Percentiles rank a stretch among this genome's conserved stretches.
These are phyloP conservation scores for Cercospora beticola DNA, from an alignment of 2,329 filamentous ascomycete genomes.

Conservation along the genomic window DNA sequence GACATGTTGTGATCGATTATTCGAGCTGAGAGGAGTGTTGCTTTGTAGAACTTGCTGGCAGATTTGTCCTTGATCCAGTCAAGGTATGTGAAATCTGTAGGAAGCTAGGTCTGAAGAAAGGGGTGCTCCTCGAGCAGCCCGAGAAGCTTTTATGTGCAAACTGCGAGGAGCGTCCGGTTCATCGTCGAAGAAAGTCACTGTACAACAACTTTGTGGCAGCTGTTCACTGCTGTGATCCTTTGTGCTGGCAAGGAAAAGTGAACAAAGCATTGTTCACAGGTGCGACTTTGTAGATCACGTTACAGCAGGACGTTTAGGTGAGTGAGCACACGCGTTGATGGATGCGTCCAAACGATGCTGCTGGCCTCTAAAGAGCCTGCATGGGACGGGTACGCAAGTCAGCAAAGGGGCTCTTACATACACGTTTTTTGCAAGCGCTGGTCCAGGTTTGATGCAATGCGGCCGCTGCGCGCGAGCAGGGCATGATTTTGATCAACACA, in stretches of 20 bases:
- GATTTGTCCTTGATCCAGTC: not conserved
- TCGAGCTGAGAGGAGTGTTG: not conserved
- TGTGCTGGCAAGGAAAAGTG: not conserved
- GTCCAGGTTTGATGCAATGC: not conserved
- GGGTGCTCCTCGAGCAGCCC: not conserved
- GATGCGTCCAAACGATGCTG: not conserved
- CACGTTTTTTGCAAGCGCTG: not conserved
- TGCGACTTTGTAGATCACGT: not conserved
- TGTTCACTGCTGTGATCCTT: not conserved
- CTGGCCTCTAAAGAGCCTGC: not conserved
- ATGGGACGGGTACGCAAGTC: not conserved
- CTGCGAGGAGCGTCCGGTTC: not conserved
- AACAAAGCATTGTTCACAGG: constrained; percentile 1
- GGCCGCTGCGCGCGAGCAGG: too few relatives aligned
- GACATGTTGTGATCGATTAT: not conserved
- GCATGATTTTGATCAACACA: not conserved
- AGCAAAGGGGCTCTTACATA: not conserved
- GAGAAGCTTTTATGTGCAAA: not conserved
- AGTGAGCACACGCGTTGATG: not conserved
- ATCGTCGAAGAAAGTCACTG: not conserved
- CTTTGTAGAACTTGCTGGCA: not conserved
- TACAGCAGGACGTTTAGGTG: not conserved
- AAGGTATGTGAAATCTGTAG: not conserved
- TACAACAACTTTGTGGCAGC: not conserved
- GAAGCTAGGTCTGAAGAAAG: not conserved